Base-by-base conservation (phyloP, 345 rosid species). In the Gossypium longicalyx region DNA sequence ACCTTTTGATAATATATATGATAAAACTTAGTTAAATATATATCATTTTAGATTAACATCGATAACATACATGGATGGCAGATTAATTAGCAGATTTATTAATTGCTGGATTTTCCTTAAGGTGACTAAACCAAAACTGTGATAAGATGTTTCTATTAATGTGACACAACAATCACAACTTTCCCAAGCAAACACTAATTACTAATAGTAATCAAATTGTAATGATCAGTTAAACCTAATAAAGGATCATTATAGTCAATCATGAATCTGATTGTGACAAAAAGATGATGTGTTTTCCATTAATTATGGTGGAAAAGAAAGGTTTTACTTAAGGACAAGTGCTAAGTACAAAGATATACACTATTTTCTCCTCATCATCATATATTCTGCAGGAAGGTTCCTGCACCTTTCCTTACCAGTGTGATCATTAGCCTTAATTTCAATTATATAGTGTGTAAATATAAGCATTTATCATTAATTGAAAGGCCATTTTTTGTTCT, bases 361-460 rank as follows among this genome's bases (percentile, higher is more conserved):
- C 67, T 71, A 66, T 71, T 72, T 61, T 68, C 7, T 34, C 68
- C 58, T 71, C 75, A 58, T 77, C 15, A 22, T 22, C 48, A 41
- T n/a, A 29, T 74, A 65, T 23, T 29, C 11, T n/a, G 64, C 34
- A 81, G 80, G 85, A 81, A 84, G 78, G 76, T 81, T 80, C 84
- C 80, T 66, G 0, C 81, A 73, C 47, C 80, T 82, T 83, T 77
- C 84, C 74, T 77, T 17, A 49, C 16, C 54, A 60, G 9, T 48
- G 58, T 60, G 41, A 59, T 23, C 8, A 67, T 52, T 15, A 64
- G 54, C 45, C 54, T 75, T 53, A 38, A 44, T 60, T 66, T 47
- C 45, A 25, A 15, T 54, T 23, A 47, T 11, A 8, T 5, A 8
- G n/a, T 70, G 49, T 49, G 1, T 23, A 47, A 47, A 47, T 47